A percentile compares a stretch with the other conserved stretches of the same genome.
phyloP scores from a whole-genome alignment of 805 yeast genomes.

The Myxozyma geophila region DNA sequence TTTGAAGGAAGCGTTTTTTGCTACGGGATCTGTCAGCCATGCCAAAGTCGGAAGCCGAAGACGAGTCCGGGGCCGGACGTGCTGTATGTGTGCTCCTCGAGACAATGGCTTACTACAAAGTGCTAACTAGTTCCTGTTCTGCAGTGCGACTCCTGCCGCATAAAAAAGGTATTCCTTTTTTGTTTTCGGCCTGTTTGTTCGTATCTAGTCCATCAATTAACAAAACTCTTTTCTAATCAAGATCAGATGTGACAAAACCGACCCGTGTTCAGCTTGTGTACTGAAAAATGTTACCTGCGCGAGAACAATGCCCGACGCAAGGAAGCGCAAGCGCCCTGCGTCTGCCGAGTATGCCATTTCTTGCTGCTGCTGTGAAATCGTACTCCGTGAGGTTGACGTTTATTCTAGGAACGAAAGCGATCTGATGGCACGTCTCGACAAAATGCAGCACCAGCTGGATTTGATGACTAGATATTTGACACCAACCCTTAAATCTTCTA shows the following conservation, averaged over 20 bases:
- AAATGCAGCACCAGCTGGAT: constrained; percentile 30
- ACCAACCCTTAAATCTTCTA: neutral
- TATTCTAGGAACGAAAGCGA: constrained; percentile 2
- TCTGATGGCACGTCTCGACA: constrained; percentile 15
- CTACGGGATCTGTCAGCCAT: neutral
- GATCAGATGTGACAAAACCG: constrained; percentile 27
- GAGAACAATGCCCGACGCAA: constrained; percentile 23
- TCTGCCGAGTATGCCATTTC: neutral
- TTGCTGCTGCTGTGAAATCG: neutral
- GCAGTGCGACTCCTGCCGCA: constrained; percentile 29
- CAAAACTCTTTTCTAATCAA: neutral
- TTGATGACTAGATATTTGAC: neutral
- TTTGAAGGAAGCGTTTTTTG: neutral
- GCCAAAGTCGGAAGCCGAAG: constrained; percentile 2
- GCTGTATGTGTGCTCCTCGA: neutral
- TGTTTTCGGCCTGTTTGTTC: too few relatives aligned
- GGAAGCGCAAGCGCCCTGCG: constrained; percentile 20
- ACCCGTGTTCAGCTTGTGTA: constrained; percentile 18
- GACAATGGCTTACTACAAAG: neutral
- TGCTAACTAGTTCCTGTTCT: neutral
- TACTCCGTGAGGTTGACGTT: neutral
- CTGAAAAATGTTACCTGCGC: constrained; percentile 9
- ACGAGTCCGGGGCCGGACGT: constrained; percentile 1
- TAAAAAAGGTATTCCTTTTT: constrained; percentile 14
- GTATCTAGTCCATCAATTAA: too few relatives aligned